Evolutionary conservation across 805 yeast genomes (phyloP), one percentile per base, ranked within the genome.

Genomic region (Metschnikowia peoriensis): DNA sequence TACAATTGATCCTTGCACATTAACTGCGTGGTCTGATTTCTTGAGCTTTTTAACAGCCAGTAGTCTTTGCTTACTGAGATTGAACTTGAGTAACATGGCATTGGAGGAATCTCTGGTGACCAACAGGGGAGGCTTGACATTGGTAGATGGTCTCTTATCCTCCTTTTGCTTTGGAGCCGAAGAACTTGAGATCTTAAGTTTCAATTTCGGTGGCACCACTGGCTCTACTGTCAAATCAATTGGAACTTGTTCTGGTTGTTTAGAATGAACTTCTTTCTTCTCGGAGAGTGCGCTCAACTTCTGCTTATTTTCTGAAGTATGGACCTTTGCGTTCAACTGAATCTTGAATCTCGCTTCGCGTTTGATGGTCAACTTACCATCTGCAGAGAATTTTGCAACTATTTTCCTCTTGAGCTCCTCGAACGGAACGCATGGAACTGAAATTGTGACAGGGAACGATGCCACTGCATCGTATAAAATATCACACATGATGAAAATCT

Each of bases 381-480:
- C 71, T 0, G 82, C 86, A 6, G 76, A 56, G 47, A 80, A 60
- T 57, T 77, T 79, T 0, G 90, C 89, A 7, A 80, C 82, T 27
- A 94, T 72, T 57, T 81, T 82, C 63, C 82, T 85, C 52, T 67
- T 70, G 45, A 75, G 59, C 49, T 75, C 79, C 34, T 63, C 66
- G 28, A 69, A 55, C 29, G 75, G 71, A 48, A 83, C 83, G 58
- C 84, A 78, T 2, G 97, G 97, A 12, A 84, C 69, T 6, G 83
- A 79, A 22, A 91, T 69, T 4, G 71, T 78, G 1, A 90, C 90
- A n/a, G 79, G 63, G 43, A 85, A 77, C 2, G 82, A 75, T 56
- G 87, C 85, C 32, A 72, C 68, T 7, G 91, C 81, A 39, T 79
- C 79, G 60, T 82, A 88, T 28, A 93, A 68, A 8, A 93, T 78